These are phyloP conservation scores for Lactarius pseudohatsudake DNA, from an alignment of 768 basidiomycete species.

Conservation along the genomic window DNA sequence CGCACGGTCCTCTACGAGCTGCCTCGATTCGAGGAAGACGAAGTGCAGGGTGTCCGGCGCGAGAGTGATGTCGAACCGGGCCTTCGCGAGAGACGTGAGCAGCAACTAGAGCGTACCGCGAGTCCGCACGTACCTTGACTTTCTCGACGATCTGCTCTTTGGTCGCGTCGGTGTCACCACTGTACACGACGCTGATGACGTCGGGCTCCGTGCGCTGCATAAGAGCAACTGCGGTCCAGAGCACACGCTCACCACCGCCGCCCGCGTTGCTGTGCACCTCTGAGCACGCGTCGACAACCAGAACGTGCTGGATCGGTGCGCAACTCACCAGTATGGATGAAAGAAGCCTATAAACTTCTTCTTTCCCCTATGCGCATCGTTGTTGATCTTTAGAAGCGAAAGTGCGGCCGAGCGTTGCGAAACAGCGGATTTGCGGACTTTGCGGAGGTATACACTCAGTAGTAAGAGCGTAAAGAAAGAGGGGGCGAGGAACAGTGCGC, in stretches of 20 bases:
- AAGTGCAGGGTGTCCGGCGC: slow-evolving; percentile 69
- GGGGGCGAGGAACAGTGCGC: not conserved
- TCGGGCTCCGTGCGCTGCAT: slow-evolving; percentile 68
- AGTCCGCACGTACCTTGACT: slow-evolving; percentile 57
- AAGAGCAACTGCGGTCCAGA: slow-evolving; percentile 86
- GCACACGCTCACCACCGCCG: slow-evolving; percentile 92
- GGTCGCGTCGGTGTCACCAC: slow-evolving; percentile 77
- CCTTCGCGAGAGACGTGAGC: slow-evolving; percentile 40
- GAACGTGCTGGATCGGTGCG: not conserved
- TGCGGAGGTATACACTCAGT: not conserved
- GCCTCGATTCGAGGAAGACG: slow-evolving; percentile 70
- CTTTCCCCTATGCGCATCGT: not conserved
- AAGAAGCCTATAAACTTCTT: slow-evolving; percentile 75
- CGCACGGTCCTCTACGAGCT: slow-evolving; percentile 72
- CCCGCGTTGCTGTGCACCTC: slow-evolving; percentile 74
- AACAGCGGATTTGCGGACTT: not conserved
- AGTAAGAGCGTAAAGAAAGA: not conserved
- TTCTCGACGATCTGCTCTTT: slow-evolving; percentile 80
- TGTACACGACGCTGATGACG: slow-evolving; percentile 79
- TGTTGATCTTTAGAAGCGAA: slow-evolving; percentile 22
- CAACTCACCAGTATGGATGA: slow-evolving; percentile 89
- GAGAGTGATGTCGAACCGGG: slow-evolving; percentile 78
- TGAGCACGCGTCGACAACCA: slow-evolving; percentile 4
- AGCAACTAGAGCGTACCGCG: not conserved
- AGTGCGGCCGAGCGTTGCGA: slow-evolving; percentile 12